Evolutionary conservation across 306 rosid genomes (phyloP).

Genomic region (Cotoneaster glaucophyllus): DNA sequence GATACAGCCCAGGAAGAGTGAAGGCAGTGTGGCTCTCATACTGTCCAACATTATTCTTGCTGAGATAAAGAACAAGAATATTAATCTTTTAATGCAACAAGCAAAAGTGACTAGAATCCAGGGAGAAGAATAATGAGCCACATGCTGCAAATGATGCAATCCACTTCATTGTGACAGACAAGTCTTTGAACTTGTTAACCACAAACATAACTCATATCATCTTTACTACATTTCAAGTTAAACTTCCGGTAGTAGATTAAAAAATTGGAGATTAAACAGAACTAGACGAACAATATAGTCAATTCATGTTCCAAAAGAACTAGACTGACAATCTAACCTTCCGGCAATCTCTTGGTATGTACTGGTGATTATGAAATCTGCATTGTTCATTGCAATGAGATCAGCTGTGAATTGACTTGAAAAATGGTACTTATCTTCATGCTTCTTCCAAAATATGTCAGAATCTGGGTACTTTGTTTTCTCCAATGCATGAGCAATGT

Average conservation of each 20-base stretch:
- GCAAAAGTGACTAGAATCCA: background rate
- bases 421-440: conserved; percentile 84
- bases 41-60: conserved; percentile 89
- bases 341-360: conserved; percentile 97
- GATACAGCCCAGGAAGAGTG: conserved; percentile 90
- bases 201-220: background rate
- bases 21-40: conserved; percentile 91
- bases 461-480: conserved; percentile 83
- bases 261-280: background rate
- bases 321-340: conserved; percentile 44
- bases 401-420: conserved; percentile 96
- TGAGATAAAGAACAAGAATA: conserved; percentile 29
- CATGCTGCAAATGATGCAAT: background rate
- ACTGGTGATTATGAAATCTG: conserved; percentile 91
- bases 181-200: background rate
- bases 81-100: background rate
- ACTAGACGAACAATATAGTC: background rate
- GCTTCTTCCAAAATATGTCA: conserved; percentile 71
- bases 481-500: conserved; percentile 10
- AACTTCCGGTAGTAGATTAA: background rate
- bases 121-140: background rate
- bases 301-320: background rate
- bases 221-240: background rate
- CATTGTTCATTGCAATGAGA: conserved; percentile 81
- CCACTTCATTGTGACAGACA: background rate